Percentiles rank a stretch among this genome's conserved stretches.
Conservation (phyloP, 2,329 filamentous ascomycete species). For the Aspergillus carbonarius region DNA sequence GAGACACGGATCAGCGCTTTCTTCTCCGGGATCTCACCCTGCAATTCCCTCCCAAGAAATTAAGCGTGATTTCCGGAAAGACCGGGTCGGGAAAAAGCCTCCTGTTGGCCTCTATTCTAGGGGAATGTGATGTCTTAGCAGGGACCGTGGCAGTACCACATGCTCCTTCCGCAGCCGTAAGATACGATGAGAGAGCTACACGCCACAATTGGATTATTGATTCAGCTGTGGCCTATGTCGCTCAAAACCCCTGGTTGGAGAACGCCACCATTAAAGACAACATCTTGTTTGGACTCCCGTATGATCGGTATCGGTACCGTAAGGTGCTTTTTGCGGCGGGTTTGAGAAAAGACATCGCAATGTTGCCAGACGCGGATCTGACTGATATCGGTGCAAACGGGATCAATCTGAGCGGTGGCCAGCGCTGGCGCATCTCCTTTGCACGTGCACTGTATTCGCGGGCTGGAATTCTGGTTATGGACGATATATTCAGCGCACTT, state of each 20-base stretch:
- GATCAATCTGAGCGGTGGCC: constrained; percentile 79
- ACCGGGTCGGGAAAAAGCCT: constrained; percentile 77
- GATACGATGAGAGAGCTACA: constrained; percentile 64
- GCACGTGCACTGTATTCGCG: constrained; percentile 78
- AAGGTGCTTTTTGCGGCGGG: constrained; percentile 72
- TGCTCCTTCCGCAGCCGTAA: constrained; percentile 53
- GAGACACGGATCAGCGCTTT: constrained; percentile 44
- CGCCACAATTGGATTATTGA: constrained; percentile 67
- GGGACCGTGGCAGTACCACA: constrained; percentile 58
- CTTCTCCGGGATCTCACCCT: constrained; percentile 64
- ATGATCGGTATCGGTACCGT: constrained; percentile 66
- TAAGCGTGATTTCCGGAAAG: constrained; percentile 74
- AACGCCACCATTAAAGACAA: constrained; percentile 78
- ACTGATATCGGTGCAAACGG: constrained; percentile 84
- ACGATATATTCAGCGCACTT: constrained; percentile 80
- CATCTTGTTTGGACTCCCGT: constrained; percentile 73
- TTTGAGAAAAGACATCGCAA: constrained; percentile 71
- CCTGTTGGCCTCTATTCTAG: constrained; percentile 69
- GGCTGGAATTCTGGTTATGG: constrained; percentile 72
- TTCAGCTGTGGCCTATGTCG: constrained; percentile 69
- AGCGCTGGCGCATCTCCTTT: constrained; percentile 79
- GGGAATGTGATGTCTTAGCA: constrained; percentile 67
- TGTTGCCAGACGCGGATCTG: constrained; percentile 71
- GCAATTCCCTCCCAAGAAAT: constrained; percentile 67
- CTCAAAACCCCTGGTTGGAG: constrained; percentile 82